These are phyloP conservation scores for Penicillium sp. DNA, from an alignment of 2,329 filamentous ascomycete species.

Conservation along the genomic window DNA sequence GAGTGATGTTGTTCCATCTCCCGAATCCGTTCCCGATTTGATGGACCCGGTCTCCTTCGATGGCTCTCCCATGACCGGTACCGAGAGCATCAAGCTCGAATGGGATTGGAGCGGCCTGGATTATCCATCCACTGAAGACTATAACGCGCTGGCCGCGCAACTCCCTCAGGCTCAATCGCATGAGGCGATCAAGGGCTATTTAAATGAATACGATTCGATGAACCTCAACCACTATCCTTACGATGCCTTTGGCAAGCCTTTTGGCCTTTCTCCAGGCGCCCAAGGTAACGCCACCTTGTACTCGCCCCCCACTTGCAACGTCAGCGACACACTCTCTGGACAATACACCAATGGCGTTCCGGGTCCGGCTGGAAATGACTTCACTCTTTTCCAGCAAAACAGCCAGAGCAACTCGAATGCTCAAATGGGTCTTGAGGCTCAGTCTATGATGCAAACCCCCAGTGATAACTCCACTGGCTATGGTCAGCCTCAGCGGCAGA, in stretches of 20 bases:
- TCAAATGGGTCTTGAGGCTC: slow-evolving; percentile 2
- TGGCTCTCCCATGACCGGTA: slow-evolving; percentile 23
- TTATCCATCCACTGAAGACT: slow-evolving; percentile 23
- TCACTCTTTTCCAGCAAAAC: slow-evolving; percentile 21
- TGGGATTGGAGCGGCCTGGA: slow-evolving; percentile 27
- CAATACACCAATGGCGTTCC: slow-evolving; percentile 16
- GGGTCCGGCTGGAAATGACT: slow-evolving; percentile 22
- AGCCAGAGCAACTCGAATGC: slow-evolving; percentile 10
- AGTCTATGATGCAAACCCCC: slow-evolving; percentile 4
- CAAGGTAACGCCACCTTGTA: slow-evolving; percentile 32
- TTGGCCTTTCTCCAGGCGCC: slow-evolving; percentile 26
- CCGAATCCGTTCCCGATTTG: slow-evolving; percentile 23
- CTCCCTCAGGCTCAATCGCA: slow-evolving; percentile 8
- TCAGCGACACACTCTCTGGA: slow-evolving; percentile 25
- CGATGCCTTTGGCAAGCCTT: slow-evolving; percentile 13
- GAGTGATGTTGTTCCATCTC: slow-evolving; percentile 22
- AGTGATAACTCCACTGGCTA: slow-evolving; percentile 12
- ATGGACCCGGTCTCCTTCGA: slow-evolving; percentile 21
- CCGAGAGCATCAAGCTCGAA: slow-evolving; percentile 23
- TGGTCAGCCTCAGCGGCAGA: slow-evolving; percentile 13
- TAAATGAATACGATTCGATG: slow-evolving; percentile 18
- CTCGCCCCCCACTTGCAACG: slow-evolving; percentile 23
- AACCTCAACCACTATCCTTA: slow-evolving; percentile 12
- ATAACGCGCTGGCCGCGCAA: slow-evolving; percentile 25
- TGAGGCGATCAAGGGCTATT: slow-evolving; percentile 17